Percentiles rank a stretch among this genome's conserved stretches.
Evolutionary conservation across 371 early-diverging fungal species (phyloP).

Genomic region (Coemansia sp.): DNA sequence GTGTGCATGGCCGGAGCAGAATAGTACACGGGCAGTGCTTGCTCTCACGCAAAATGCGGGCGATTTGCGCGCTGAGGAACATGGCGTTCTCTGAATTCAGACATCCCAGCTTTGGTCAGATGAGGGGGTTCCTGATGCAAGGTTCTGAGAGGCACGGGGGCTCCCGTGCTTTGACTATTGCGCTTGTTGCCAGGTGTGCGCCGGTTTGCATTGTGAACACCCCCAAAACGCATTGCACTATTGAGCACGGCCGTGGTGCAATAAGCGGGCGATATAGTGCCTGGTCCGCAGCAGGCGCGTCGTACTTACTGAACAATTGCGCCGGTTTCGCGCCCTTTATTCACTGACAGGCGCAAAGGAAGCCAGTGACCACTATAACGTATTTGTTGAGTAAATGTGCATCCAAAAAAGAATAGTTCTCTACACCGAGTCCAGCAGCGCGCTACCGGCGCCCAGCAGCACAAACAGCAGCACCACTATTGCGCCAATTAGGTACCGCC

Average conservation of each 20-base stretch:
- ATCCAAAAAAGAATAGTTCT: no score
- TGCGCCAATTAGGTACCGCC: constrained; percentile 10
- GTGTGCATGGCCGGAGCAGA: constrained; percentile 5
- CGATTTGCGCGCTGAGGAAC: background rate
- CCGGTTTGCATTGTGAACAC: no score
- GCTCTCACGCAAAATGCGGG: constrained; percentile 7
- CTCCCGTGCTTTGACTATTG: background rate
- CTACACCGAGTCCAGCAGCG: constrained; percentile 14
- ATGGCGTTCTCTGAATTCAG: background rate
- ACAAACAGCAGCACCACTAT: constrained; percentile 16
- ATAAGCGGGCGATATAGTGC: no score
- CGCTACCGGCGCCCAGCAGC: constrained; percentile 21
- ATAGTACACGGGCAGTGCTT: constrained; percentile 3
- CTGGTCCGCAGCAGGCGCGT: no score
- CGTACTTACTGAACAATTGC: no score
- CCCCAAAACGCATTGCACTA: no score
- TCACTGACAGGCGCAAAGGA: no score
- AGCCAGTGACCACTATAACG: no score
- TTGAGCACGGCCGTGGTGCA: no score
- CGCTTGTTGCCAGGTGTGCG: background rate
- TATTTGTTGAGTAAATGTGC: no score
- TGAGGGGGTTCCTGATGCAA: constrained; percentile 6
- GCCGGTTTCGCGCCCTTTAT: no score
- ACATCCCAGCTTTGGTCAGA: constrained; percentile 1
- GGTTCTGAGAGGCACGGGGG: background rate